A percentile compares a stretch with the other conserved stretches of the same genome.
Evolutionary conservation across 495 filamentous ascomycete genomes (phyloP).

Genomic region (Alectoria sarmentosa): DNA sequence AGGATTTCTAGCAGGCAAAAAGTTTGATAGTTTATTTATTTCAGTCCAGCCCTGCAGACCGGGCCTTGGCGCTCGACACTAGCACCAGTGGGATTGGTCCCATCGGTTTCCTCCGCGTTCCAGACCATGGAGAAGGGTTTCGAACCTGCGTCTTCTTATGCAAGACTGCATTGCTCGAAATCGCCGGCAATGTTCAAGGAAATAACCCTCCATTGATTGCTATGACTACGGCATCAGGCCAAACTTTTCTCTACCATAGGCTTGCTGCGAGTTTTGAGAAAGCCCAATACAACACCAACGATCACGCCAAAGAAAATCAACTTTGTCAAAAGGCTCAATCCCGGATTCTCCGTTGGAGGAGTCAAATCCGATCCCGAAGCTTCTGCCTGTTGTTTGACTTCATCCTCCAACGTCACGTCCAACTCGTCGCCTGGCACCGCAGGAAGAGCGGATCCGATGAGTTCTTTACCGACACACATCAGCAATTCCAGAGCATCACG

Average conservation of each 20-base stretch:
- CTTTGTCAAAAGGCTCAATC: slow-evolving; percentile 34
- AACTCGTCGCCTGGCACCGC: slow-evolving; percentile 31
- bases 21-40: slow-evolving; percentile 14
- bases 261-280: slow-evolving; percentile 32
- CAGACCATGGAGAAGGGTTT: background rate
- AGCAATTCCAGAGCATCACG: slow-evolving; percentile 31
- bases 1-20: slow-evolving; percentile 14
- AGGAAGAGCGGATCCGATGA: slow-evolving; percentile 30
- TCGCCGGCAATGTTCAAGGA: background rate
- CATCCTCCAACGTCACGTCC: slow-evolving; percentile 32
- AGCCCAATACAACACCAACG: slow-evolving; percentile 35
- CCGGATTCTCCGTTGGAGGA: slow-evolving; percentile 25
- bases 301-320: slow-evolving; percentile 38
- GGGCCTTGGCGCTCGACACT: background rate
- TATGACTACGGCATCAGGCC: slow-evolving; percentile 29
- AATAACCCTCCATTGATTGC: background rate
- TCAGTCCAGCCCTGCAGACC: background rate
- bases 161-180: background rate
- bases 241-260: slow-evolving; percentile 34
- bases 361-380: slow-evolving; percentile 23
- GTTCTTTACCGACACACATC: slow-evolving; percentile 34
- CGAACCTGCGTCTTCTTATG: background rate
- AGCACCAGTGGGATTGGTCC: background rate
- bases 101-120: too few species aligned
- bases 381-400: slow-evolving; percentile 19